phyloP scores from a whole-genome alignment of 1,284 basidiomycete species.

The Cryptococcus sp. region DNA sequence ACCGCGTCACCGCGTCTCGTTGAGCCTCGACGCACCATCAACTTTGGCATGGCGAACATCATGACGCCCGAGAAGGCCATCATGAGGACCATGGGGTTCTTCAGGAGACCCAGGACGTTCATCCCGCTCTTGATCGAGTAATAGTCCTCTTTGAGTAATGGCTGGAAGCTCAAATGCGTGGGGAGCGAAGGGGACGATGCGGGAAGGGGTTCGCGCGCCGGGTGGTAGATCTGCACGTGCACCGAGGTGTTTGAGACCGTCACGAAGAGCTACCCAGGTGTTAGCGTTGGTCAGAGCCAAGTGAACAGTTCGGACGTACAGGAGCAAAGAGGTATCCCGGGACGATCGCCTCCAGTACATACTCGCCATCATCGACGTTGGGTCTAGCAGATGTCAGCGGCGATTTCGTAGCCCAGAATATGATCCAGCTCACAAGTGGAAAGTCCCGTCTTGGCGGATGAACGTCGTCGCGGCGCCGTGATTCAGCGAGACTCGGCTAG shows the following conservation, averaged over 20 bases:
- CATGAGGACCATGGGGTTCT: slow-evolving; percentile 84
- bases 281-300: slow-evolving; percentile 2
- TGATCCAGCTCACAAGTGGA: slow-evolving; percentile 33
- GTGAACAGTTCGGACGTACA: slow-evolving; percentile 21
- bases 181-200: slow-evolving; percentile 64
- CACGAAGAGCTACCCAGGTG: slow-evolving; percentile 30
- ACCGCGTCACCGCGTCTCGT: background rate
- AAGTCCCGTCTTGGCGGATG: slow-evolving; percentile 41
- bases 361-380: slow-evolving; percentile 34
- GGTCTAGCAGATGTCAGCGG: slow-evolving; percentile 9
- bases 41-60: slow-evolving; percentile 75
- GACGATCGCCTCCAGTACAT: slow-evolving; percentile 39
- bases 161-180: slow-evolving; percentile 65
- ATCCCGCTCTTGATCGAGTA: slow-evolving; percentile 66
- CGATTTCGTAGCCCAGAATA: background rate
- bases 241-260: slow-evolving; percentile 25
- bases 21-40: slow-evolving; percentile 63
- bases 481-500: slow-evolving; percentile 37
- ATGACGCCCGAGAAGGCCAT: slow-evolving; percentile 70
- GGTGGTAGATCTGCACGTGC: slow-evolving; percentile 63
- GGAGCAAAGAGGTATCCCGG: slow-evolving; percentile 36
- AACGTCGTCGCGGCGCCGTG: slow-evolving; percentile 28
- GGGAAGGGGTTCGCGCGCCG: slow-evolving; percentile 66
- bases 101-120: slow-evolving; percentile 74
- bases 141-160: slow-evolving; percentile 67